Evolutionary conservation across 495 filamentous ascomycete genomes (phyloP), one percentile per base, ranked within the genome.

Genomic region (Aspergillus cavernicola): DNA sequence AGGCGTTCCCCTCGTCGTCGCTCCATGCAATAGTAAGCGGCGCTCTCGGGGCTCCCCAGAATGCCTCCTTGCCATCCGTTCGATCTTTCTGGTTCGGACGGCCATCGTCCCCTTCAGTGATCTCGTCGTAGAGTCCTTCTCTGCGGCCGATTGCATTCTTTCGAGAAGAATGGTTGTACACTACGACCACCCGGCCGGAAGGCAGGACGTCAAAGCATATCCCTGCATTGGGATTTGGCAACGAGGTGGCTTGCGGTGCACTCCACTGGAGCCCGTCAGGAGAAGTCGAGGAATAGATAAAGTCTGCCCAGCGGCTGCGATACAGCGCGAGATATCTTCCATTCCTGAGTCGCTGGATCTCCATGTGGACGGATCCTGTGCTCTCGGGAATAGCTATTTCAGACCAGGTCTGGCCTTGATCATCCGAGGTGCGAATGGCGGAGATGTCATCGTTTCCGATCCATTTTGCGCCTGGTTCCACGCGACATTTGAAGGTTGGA

Each of bases 41-140:
- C 15, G 62, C 62, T 23, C 62, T 45, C 11, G 62, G 62, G 6
- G 62, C 58, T 45, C 62, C 62, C 62, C 62, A 64, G 13, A 61
- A 65, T 2, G 62, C 62, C n/a, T 65, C 58, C 36, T 61, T 65
- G 20, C 53, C 58, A 53, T 59, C 56, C 26, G 52, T 56, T 22
- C 33, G 57, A 8, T 45, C 48, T 15, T 22, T 44, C 35, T 65
- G 62, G 23, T 62, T 65, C 15, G 47, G 24, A 18, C 62, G 53
- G 5, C 40, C 53, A 53, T 65, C 59, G 1, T 26, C 55, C 1
- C 53, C 56, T 11, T 64, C 62, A 13, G 46, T 59, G 29, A 64
- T 64, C 53, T 64, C 62, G 44, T 64, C 62, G 31, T 64, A 64
- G 0, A 64, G 48, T 16, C 62, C 62, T 35, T 64, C 58, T 0